Base-by-base conservation (phyloP, 1,284 basidiomycete genomes). In the Pyrrhoderma noxium region DNA sequence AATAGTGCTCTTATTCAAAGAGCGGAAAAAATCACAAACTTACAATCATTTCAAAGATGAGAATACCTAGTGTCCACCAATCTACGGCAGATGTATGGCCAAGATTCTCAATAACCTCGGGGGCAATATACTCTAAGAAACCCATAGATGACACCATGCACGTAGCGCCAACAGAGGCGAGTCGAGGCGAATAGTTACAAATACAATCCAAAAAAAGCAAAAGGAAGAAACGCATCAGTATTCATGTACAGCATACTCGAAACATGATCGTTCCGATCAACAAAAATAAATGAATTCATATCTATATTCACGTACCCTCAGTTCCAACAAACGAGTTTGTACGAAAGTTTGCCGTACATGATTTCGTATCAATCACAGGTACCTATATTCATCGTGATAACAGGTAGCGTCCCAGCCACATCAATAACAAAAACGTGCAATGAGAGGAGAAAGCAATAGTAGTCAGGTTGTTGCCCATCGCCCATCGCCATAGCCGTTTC, bases 31-130 rank as follows among this genome's bases (percentile, higher is more conserved):
- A 56, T 58, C 57, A 58, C 63, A 57, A 55, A 86, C 91, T 76
- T 74, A 94, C 92, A 70, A 99, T 96, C 96, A 99, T 99, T 74
- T 99, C 96, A 72, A 95, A 97, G 62, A 99, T 93, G 62, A 99
- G 79, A 62, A 99, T 99, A 37, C 96, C 96, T 47, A 97, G 74
- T 31, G 95, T 99, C 96, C 93, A 98, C 95, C 95, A 99, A 70
- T 99, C 96, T 48, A 99, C 96, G 7, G 96, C 93, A 56, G 91
- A 93, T 35, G 95, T 97, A 70, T 99, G 96, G 13, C 96, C 96
- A 65, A 91, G 84, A 42, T 93, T 94, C 63, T 93, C 91, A 66
- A 99, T 99, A 54, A 99, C 96, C 72, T 98, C 95, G 56, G 95
- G 95, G 39, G 95, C 94, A 64, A 98, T 98, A 76, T 99, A 98